These are phyloP conservation scores for Coemansia sp. DNA, from an alignment of 192 early-diverging fungal genomes.

Conservation along the genomic window DNA sequence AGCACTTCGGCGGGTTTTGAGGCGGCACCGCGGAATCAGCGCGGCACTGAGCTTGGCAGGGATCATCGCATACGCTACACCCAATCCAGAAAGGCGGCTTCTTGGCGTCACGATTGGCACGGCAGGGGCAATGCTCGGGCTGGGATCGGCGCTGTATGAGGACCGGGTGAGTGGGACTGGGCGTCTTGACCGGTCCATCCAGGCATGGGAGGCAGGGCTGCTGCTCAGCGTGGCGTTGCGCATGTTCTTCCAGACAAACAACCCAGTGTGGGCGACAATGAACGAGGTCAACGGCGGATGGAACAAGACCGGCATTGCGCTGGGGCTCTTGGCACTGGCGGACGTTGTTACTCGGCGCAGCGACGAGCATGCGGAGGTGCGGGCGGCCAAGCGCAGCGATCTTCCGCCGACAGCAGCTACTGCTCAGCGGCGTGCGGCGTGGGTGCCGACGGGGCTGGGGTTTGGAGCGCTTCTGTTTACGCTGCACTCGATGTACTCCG, in stretches of 20 bases:
- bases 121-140: constrained; percentile 60
- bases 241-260: constrained; percentile 76
- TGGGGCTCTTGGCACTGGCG: constrained; percentile 64
- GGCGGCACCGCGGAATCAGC: constrained; percentile 59
- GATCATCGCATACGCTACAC: constrained; percentile 63
- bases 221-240: constrained; percentile 70
- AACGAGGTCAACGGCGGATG: constrained; percentile 70
- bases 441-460: constrained; percentile 61
- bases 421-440: constrained; percentile 33
- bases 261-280: constrained; percentile 86
- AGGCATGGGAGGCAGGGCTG: constrained; percentile 71
- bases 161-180: constrained; percentile 55
- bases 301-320: constrained; percentile 64
- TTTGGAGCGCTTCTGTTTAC: constrained; percentile 70
- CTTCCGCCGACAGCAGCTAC: neutral
- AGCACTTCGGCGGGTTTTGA: constrained; percentile 58
- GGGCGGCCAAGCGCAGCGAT: constrained; percentile 43
- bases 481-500: constrained; percentile 76
- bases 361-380: constrained; percentile 23
- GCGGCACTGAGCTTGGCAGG: constrained; percentile 65
- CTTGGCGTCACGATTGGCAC: constrained; percentile 62
- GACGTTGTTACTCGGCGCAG: constrained; percentile 60
- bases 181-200: constrained; percentile 64
- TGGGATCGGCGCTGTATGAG: constrained; percentile 64
- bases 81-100: constrained; percentile 63